Conservation (phyloP, 352 stramenopile genomes). For the Globisporangium iwayamae region DNA sequence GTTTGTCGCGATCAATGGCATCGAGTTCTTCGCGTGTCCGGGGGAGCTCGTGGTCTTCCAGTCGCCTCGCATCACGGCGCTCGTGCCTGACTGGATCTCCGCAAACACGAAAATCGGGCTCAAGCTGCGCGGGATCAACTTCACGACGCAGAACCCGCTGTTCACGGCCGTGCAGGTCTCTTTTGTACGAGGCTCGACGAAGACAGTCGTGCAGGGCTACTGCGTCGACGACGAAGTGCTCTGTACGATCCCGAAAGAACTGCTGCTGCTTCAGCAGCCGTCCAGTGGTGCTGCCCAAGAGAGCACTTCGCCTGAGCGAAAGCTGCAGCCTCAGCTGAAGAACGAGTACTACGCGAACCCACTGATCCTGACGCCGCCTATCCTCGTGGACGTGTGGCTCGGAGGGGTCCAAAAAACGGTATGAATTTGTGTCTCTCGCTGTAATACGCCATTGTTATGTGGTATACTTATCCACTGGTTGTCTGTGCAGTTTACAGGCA, state of each 20-base stretch:
- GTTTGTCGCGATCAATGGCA: constrained; percentile 58
- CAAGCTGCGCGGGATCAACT: constrained; percentile 54
- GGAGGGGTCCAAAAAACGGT: constrained; percentile 54
- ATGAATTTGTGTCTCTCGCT: neutral
- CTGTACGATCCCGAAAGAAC: constrained; percentile 32
- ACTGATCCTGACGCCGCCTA: constrained; percentile 21
- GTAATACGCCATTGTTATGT: neutral
- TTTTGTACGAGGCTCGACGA: constrained; percentile 27
- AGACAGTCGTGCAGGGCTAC: constrained; percentile 20
- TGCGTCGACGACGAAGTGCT: constrained; percentile 38
- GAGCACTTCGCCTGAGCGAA: neutral
- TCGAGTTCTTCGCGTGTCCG: constrained; percentile 53
- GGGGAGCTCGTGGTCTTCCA: constrained; percentile 59
- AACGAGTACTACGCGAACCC: constrained; percentile 1
- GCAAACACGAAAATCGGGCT: constrained; percentile 24
- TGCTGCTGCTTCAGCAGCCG: constrained; percentile 13
- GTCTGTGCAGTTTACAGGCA: constrained; percentile 44
- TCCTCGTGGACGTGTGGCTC: constrained; percentile 63
- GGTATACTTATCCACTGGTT: neutral
- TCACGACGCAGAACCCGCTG: constrained; percentile 28
- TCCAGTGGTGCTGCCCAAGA: neutral
- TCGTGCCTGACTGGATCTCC: constrained; percentile 60
- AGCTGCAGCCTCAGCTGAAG: neutral
- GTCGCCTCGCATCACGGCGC: constrained; percentile 42
- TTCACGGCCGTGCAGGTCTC: constrained; percentile 33